These are phyloP conservation scores for Leccinum variicolor DNA, from an alignment of 768 basidiomycete genomes.

Conservation along the genomic window DNA sequence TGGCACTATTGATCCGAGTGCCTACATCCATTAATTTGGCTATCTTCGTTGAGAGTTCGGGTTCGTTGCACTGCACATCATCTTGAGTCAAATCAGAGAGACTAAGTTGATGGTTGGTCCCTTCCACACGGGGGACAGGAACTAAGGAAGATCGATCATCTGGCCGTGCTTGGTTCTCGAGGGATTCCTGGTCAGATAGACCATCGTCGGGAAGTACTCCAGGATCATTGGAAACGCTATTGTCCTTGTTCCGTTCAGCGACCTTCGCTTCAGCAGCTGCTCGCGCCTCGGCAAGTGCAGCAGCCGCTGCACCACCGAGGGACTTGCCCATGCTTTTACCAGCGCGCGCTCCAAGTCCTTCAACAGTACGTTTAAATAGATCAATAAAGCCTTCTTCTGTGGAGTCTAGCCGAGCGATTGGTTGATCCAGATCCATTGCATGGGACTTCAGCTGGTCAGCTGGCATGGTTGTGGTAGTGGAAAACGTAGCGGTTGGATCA, in stretches of 20 bases:
- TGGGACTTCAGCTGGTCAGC: slow-evolving; percentile 20
- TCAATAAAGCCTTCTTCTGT: slow-evolving; percentile 52
- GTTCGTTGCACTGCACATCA: slow-evolving; percentile 21
- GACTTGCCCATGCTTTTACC: slow-evolving; percentile 63
- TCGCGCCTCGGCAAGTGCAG: slow-evolving; percentile 63
- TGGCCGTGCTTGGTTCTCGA: neutral
- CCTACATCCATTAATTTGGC: slow-evolving; percentile 2
- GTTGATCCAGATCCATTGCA: slow-evolving; percentile 20
- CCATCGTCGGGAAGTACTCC: slow-evolving; percentile 26
- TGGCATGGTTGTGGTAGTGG: neutral
- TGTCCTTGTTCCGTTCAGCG: slow-evolving; percentile 57
- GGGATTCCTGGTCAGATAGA: slow-evolving; percentile 4
- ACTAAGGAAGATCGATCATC: neutral
- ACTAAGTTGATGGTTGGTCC: slow-evolving; percentile 42
- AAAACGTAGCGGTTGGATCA: neutral
- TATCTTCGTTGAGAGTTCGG: slow-evolving; percentile 23
- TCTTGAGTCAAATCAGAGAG: slow-evolving; percentile 57
- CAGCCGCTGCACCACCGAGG: slow-evolving; percentile 48
- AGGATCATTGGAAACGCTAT: slow-evolving; percentile 26
- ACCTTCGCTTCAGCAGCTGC: slow-evolving; percentile 66
- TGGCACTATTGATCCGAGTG: slow-evolving; percentile 1
- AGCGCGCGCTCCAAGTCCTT: slow-evolving; percentile 56
- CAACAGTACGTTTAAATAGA: slow-evolving; percentile 67
- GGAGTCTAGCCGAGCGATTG: slow-evolving; percentile 7
- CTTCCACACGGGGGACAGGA: slow-evolving; percentile 1